Evolutionary conservation across 2,329 filamentous ascomycete species (phyloP).

Genomic region (Elsinoe ampelina): DNA sequence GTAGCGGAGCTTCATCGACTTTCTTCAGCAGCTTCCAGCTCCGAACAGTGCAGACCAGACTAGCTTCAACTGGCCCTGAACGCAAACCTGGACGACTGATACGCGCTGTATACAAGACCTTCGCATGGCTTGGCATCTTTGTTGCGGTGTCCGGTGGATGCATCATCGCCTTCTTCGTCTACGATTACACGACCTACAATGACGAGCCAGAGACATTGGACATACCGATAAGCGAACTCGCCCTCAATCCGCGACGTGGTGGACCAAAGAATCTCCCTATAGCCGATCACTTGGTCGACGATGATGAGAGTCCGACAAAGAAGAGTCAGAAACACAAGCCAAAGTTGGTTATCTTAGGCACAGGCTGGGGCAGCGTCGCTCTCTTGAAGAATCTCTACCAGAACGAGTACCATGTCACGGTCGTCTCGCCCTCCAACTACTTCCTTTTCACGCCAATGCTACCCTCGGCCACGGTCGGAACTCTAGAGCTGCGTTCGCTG

Average conservation of each 20-base stretch:
- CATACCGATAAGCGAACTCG: constrained; percentile 73
- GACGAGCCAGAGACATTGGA: constrained; percentile 59
- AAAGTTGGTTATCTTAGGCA: constrained; percentile 81
- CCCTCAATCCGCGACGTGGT: constrained; percentile 69
- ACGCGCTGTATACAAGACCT: constrained; percentile 56
- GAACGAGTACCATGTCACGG: constrained; percentile 89
- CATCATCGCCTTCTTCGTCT: constrained; percentile 79
- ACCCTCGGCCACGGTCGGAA: constrained; percentile 92
- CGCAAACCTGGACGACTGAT: constrained; percentile 23
- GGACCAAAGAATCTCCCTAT: constrained; percentile 95
- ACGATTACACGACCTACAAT: constrained; percentile 85
- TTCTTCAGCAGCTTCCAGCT: neutral
- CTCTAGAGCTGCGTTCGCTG: constrained; percentile 78
- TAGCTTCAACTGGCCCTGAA: neutral
- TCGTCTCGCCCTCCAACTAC: constrained; percentile 90
- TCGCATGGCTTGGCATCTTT: constrained; percentile 66
- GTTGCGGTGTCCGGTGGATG: constrained; percentile 59
- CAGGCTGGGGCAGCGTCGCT: constrained; percentile 90
- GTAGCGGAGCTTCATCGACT: neutral
- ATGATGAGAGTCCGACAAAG: constrained; percentile 68
- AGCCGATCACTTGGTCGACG: constrained; percentile 76
- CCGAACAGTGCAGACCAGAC: neutral
- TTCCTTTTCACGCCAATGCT: constrained; percentile 98
- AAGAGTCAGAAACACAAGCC: constrained; percentile 74
- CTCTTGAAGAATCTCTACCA: constrained; percentile 82